These are phyloP conservation scores for Atractiella rhizophila DNA, from an alignment of 768 basidiomycete species.

Conservation along the genomic window DNA sequence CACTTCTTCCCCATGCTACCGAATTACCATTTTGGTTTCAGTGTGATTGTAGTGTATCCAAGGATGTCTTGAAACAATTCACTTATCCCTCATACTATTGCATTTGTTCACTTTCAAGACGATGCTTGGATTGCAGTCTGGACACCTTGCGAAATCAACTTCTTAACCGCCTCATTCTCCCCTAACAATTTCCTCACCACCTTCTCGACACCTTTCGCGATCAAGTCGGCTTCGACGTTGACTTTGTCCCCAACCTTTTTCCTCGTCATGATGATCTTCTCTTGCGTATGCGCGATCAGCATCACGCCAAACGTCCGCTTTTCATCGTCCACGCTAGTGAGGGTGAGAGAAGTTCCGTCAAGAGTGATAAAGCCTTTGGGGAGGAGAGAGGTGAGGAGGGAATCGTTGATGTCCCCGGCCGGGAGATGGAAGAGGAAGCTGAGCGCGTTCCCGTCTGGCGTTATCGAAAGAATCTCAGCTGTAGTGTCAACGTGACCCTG, in stretches of 20 bases:
- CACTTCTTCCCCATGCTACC: too few relatives aligned
- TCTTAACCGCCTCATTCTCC: too few relatives aligned
- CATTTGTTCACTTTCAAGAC: too few relatives aligned
- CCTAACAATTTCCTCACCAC: constrained; percentile 30
- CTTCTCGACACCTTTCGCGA: constrained; percentile 74
- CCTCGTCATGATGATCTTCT: constrained; percentile 50
- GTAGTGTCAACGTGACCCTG: constrained; percentile 88
- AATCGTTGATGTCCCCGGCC: neutral
- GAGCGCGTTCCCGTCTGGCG: constrained; percentile 62
- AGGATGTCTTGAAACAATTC: too few relatives aligned
- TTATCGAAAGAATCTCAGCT: constrained; percentile 41
- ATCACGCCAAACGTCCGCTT: constrained; percentile 52
- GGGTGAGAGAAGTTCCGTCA: constrained; percentile 77
- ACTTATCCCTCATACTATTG: too few relatives aligned
- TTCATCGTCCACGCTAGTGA: constrained; percentile 44
- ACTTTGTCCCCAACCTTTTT: constrained; percentile 58
- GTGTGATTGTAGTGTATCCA: too few relatives aligned
- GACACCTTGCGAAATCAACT: too few relatives aligned
- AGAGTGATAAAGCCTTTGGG: constrained; percentile 84
- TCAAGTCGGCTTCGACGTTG: constrained; percentile 87
- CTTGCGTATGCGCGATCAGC: constrained; percentile 84
- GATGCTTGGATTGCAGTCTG: too few relatives aligned
- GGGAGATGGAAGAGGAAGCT: constrained; percentile 51
- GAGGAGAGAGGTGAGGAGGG: constrained; percentile 33
- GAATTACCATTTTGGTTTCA: too few relatives aligned